phyloP scores from a whole-genome alignment of 2,329 filamentous ascomycete species.

The Colletotrichum sp. region DNA sequence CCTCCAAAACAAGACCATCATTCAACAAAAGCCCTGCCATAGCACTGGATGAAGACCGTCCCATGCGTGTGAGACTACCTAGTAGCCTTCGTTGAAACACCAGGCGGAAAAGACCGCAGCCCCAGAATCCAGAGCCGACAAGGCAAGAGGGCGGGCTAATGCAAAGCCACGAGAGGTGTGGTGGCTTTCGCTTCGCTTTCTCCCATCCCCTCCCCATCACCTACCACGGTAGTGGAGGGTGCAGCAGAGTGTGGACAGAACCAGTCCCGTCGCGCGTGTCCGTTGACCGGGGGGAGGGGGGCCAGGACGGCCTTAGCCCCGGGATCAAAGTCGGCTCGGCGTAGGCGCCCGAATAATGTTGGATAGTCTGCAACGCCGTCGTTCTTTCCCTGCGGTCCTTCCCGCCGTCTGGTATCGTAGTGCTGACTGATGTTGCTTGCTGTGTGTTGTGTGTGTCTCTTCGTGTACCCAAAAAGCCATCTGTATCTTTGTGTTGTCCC shows the following conservation, averaged over 20 bases:
- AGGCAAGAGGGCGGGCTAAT: not conserved
- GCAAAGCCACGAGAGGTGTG: not conserved
- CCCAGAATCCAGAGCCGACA: not conserved
- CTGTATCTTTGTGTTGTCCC: not conserved
- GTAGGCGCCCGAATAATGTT: slow-evolving; percentile 1
- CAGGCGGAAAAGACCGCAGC: not conserved
- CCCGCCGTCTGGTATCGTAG: slow-evolving; percentile 1
- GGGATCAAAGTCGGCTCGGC: not conserved
- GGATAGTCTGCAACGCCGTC: not conserved
- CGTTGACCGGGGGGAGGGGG: not conserved
- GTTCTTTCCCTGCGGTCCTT: not conserved
- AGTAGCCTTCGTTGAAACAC: not conserved
- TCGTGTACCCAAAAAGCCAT: not conserved
- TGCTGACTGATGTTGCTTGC: not conserved
- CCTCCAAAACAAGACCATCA: not conserved
- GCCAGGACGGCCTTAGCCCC: not conserved
- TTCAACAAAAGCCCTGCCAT: not conserved
- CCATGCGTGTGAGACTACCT: not conserved
- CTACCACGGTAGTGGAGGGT: not conserved
- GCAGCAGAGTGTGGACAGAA: slow-evolving; percentile 23
- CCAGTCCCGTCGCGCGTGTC: not conserved
- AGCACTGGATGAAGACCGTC: not conserved
- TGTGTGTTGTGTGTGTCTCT: not conserved
- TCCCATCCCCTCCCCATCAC: not conserved
- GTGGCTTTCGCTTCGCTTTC: not conserved